Percentiles rank a stretch among this genome's conserved stretches.
Conservation (phyloP, 805 yeast genomes). For the Teunomyces aglyptinius region DNA sequence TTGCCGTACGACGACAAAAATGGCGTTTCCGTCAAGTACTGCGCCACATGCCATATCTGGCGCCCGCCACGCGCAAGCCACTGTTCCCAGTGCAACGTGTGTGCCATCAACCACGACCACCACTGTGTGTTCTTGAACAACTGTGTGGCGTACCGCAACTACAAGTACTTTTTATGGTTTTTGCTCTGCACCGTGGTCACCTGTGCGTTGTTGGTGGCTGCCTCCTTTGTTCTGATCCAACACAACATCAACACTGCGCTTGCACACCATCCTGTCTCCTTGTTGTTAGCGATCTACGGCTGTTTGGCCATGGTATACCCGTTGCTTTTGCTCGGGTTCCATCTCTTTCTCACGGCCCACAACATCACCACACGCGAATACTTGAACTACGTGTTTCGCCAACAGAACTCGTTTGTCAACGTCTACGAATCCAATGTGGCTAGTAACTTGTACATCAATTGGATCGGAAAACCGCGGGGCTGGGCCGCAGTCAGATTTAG, state of each 20-base stretch:
- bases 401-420: conserved; percentile 29
- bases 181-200: conserved; percentile 19
- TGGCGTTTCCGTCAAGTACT: conserved; percentile 53
- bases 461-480: conserved; percentile 36
- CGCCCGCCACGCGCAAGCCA: conserved; percentile 69
- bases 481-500: conserved; percentile 16
- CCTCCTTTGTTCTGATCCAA: conserved; percentile 22
- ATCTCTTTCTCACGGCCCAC: conserved; percentile 50
- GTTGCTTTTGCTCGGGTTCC: conserved; percentile 48
- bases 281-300: conserved; percentile 54
- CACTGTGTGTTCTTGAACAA: conserved; percentile 63
- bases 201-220: conserved; percentile 17
- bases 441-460: conserved; percentile 32
- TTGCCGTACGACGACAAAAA: conserved; percentile 18
- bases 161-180: conserved; percentile 36
- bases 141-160: conserved; percentile 41
- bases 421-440: conserved; percentile 24
- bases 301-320: conserved; percentile 55
- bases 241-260: conserved; percentile 16
- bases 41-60: conserved; percentile 58
- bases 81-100: conserved; percentile 66
- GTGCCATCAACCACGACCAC: conserved; percentile 68
- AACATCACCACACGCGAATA: conserved; percentile 76
- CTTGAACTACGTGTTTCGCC: conserved; percentile 44
- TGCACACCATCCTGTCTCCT: conserved; percentile 29